Evolutionary conservation across 192 early-diverging fungal genomes (phyloP), one percentile per base, ranked within the genome.

Genomic region (Backusella psychrophila): DNA sequence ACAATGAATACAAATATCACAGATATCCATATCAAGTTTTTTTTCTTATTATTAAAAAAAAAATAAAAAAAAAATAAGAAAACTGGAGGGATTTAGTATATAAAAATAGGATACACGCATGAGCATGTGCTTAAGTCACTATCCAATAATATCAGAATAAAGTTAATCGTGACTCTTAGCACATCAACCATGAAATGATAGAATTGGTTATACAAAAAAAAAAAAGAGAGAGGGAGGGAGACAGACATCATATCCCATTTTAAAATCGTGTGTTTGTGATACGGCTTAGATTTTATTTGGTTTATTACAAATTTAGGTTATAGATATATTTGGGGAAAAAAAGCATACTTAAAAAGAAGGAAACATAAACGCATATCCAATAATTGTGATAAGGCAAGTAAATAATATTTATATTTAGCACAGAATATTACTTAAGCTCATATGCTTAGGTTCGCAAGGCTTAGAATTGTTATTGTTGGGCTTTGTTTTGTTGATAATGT

Each of bases 371-470:
- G 11, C 23, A 26, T 26, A 59, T 49, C 17, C 53, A 59, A 23
- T 0, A 26, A 14, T 59, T 26, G 21, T 2, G 9, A 7, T 23
- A 23, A 59, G 11, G 11, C 26, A 59, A 19, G 15, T 5, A 44
- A 17, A 17, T 17, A 44, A 44, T 44, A 17, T 15, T 15, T 44
- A 17, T 23, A 23, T n/a, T 71, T 7, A 71, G 26, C 69, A 71
- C 4, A 71, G 41, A 15, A 71, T 41, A 44, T 46, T 41, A 39
- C 36, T 36, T 46, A 71, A 19, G 26, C 69, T 71, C 69, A 71
- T 71, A 71, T 71, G 69, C 41, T 71, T 71, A 29, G 21, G 8
- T 46, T 69, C 67, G 9, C 19, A 5, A 44, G 69, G 29, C 29
- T 46, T 71, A 26, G 53, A 9, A 59, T 23, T 59, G 23, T 59